Evolutionary conservation across 176 grass and related monocot genomes (phyloP), one percentile per base, ranked within the genome.

Genomic region (Saccharum officinarum): DNA sequence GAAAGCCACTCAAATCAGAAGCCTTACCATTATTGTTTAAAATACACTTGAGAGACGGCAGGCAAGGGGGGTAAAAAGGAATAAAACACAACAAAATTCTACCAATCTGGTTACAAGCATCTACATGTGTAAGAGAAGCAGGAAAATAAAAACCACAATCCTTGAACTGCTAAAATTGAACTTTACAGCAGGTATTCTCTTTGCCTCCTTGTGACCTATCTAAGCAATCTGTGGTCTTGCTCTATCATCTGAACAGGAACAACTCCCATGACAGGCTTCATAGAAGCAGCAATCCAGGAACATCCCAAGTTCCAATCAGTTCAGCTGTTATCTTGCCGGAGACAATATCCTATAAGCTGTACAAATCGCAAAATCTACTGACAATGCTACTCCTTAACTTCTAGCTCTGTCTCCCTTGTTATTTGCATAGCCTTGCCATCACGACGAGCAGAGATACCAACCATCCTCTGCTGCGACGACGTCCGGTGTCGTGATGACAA

Each of bases 361-460:
- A 87, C 90, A 90, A 88, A 60, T 71, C 40, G 68, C 67, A 87
- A 92, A 88, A 89, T 83, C 87, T 91, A 69, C 82, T 69, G 10
- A 73, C 79, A 39, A 61, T 59, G 14, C 59, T 89, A 86, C 60
- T 80, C 50, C 61, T 83, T 80, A 89, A 86, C 64, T 64, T 80
- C 77, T 87, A 86, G 17, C 15, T 89, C 76, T 42, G 73, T 71
- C 86, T 83, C 93, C 76, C 67, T 88, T 5, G 84, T 81, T 81
- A 88, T 63, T 80, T 92, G 86, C 86, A 80, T 85, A 62, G 82
- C 41, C 77, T 71, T 92, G 60, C 82, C 91, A 37, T 99, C 97
- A 33, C 94, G 67, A 33, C 97, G 87, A 37, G 85, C 94, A 31
- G 97, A 99, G 15, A 99, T 91, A 63, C 97, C 97, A 13, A 99